Percentiles rank a stretch among this genome's conserved stretches.
Conservation (phyloP, 2,329 filamentous ascomycete species). For the Paraphoma sp. region DNA sequence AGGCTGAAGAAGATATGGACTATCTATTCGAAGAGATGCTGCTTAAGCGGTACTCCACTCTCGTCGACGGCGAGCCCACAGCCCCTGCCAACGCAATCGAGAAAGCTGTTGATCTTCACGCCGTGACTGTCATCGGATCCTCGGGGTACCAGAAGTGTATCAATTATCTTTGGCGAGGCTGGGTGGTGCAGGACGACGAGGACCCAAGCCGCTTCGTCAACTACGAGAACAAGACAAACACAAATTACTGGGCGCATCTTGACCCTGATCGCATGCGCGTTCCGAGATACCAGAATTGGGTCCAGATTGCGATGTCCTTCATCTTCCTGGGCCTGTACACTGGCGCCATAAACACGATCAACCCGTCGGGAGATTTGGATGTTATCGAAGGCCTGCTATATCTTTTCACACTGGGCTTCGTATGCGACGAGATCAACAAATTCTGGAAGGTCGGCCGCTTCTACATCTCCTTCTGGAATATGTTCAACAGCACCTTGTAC, state of each 20-base stretch:
- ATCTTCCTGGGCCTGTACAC: slow-evolving; percentile 88
- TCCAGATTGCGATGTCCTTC: slow-evolving; percentile 84
- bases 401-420: slow-evolving; percentile 87
- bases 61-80: slow-evolving; percentile 74
- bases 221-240: slow-evolving; percentile 82
- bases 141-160: slow-evolving; percentile 97
- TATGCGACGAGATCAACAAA: slow-evolving; percentile 86
- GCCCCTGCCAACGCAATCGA: slow-evolving; percentile 87
- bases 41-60: slow-evolving; percentile 85
- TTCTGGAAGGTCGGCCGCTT: slow-evolving; percentile 92
- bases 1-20: slow-evolving; percentile 77
- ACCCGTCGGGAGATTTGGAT: slow-evolving; percentile 82
- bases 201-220: slow-evolving; percentile 89
- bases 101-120: slow-evolving; percentile 90
- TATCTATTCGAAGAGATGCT: slow-evolving; percentile 83
- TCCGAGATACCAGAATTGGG: slow-evolving; percentile 88
- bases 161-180: slow-evolving; percentile 89
- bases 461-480: slow-evolving; percentile 96
- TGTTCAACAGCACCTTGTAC: slow-evolving; percentile 88
- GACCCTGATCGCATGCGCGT: slow-evolving; percentile 94
- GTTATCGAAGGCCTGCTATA: slow-evolving; percentile 84
- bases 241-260: slow-evolving; percentile 79
- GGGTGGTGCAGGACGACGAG: slow-evolving; percentile 94
- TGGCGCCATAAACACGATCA: slow-evolving; percentile 91
- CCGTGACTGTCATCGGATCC: slow-evolving; percentile 84